These are phyloP conservation scores for Ogataea trehalophila DNA, from an alignment of 805 yeast genomes.

Conservation along the genomic window DNA sequence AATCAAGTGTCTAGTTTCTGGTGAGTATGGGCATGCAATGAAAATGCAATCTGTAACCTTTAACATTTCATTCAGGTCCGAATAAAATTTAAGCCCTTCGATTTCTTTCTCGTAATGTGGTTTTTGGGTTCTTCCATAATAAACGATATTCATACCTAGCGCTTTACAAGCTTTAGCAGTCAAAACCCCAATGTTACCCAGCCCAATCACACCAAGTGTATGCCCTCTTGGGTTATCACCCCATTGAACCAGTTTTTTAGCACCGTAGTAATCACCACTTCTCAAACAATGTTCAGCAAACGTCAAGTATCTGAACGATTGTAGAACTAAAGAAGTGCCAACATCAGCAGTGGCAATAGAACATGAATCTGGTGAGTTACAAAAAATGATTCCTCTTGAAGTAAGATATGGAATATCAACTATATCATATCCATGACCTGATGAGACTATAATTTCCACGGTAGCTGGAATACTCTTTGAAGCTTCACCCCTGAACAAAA, in stretches of 20 bases:
- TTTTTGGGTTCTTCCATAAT: constrained; percentile 35
- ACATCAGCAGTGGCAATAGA: constrained; percentile 38
- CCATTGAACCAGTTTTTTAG: constrained; percentile 27
- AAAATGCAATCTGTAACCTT: constrained; percentile 30
- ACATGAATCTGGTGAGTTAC: constrained; percentile 37
- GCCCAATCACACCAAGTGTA: constrained; percentile 42
- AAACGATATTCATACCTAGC: constrained; percentile 40
- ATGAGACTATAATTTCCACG: constrained; percentile 32
- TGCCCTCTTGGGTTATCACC: constrained; percentile 39
- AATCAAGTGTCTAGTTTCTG: constrained; percentile 35
- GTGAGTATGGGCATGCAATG: constrained; percentile 36
- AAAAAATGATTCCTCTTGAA: constrained; percentile 30
- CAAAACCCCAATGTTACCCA: constrained; percentile 43
- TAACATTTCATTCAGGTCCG: constrained; percentile 25
- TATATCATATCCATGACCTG: constrained; percentile 38
- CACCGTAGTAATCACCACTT: constrained; percentile 29
- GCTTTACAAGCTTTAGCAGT: constrained; percentile 39
- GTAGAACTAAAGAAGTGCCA: constrained; percentile 30
- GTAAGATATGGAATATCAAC: constrained; percentile 35
- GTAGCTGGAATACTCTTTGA: constrained; percentile 30
- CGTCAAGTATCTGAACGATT: constrained; percentile 33
- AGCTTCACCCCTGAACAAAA: constrained; percentile 30
- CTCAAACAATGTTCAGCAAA: constrained; percentile 36
- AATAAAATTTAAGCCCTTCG: constrained; percentile 27
- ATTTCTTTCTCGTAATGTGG: constrained; percentile 28